Evolutionary conservation across 2,329 filamentous ascomycete genomes (phyloP).

Genomic region (Colletotrichum gigasporum): DNA sequence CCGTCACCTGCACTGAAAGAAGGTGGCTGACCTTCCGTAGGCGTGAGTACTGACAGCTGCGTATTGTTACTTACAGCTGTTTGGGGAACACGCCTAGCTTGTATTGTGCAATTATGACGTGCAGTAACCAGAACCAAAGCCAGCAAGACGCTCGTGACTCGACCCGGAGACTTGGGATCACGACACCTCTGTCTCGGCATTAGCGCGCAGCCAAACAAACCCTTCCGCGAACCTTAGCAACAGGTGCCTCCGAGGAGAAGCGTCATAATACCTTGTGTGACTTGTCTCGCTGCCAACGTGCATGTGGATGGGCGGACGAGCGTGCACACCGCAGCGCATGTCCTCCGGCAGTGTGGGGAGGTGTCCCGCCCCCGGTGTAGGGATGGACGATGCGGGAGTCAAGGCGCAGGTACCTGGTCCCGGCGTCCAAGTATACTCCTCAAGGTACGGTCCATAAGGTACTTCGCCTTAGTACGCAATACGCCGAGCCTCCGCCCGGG

Average conservation of each 20-base stretch:
- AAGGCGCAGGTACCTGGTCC: not conserved
- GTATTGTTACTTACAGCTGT: not conserved
- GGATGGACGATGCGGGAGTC: not conserved
- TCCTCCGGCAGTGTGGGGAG: not conserved
- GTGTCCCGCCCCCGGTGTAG: not conserved
- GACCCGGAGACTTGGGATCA: not conserved
- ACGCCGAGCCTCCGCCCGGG: constrained; percentile 23
- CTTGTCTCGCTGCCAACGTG: not conserved
- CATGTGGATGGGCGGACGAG: not conserved
- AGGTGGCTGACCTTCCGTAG: no score
- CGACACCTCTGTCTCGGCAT: constrained; percentile 11
- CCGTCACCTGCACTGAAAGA: constrained; percentile 2
- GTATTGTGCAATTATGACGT: constrained; percentile 7
- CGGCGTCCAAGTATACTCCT: no score
- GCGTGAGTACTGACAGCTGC: no score
- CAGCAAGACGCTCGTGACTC: not conserved
- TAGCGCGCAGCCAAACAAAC: not conserved
- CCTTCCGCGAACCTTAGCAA: not conserved
- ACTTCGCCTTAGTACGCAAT: constrained; percentile 1
- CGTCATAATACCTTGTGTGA: no score
- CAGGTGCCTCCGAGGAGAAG: no score
- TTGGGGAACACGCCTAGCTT: not conserved
- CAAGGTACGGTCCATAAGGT: no score
- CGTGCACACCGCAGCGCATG: no score
- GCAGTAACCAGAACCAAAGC: not conserved